Evolutionary conservation across 306 rosid species (phyloP), one percentile per base, ranked within the genome.

Genomic region (Vachellia pachyceras): DNA sequence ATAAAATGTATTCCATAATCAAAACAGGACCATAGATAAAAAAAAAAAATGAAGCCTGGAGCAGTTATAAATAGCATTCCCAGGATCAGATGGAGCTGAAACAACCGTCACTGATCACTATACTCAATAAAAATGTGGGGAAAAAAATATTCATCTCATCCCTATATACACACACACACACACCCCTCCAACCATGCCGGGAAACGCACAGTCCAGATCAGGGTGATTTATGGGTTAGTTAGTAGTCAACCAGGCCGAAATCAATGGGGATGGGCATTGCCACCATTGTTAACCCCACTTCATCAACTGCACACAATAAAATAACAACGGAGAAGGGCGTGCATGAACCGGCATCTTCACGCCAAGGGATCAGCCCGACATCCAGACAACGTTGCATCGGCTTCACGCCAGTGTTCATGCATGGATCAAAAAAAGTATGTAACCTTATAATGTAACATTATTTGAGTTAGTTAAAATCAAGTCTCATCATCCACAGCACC

Each of bases 401-500:
- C n/a, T n/a, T n/a, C n/a, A n/a, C n/a, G n/a, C 83, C 86, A 74
- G 64, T 84, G 84, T 6, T 23, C 33, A 79, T 80, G 88, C 79
- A 73, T 84, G 36, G 67, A 73, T 70, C 49, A 54, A 54, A 29
- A 29, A 29, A 29, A 29, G 33, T 29, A 29, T 29, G 33, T 29
- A 29, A 29, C 33, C 33, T 29, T 29, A 2, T 29, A 29, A 29
- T 29, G 33, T 29, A 29, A 0, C 33, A 29, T 29, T 29, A 29
- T 29, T 29, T 29, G 33, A 29, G 33, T 29, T 29, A 29, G 33
- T 29, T 45, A 84, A 67, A 72, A 84, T 95, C 91, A 93, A 88
- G 90, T 95, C 80, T 90, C 98, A 22, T 93, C 99, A 49, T 95
- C 99, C 80, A 91, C 85, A 0, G 92, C 85, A 60, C 99, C 99